Evolutionary conservation across 1,284 basidiomycete genomes (phyloP).

Genomic region (Trametes hirsuta): DNA sequence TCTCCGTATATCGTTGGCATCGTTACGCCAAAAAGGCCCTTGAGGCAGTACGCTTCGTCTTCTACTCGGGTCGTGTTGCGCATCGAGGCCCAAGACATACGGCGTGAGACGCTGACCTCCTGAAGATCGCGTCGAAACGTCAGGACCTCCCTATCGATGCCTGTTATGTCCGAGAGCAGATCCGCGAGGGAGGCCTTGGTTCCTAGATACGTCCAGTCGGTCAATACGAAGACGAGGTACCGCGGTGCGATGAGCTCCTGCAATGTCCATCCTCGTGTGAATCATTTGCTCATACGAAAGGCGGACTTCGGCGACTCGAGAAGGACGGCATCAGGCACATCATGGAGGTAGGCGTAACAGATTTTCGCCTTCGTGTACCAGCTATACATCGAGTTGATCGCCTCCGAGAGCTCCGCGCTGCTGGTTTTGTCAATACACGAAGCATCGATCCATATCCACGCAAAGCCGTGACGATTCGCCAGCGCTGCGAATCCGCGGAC

Average conservation of each 20-base stretch:
- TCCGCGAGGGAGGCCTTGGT: neutral
- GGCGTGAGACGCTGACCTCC: neutral
- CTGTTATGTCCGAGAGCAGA: constrained; percentile 1
- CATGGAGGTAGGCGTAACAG: constrained; percentile 5
- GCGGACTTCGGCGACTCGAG: neutral
- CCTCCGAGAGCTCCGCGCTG: constrained; percentile 9
- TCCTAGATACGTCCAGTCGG: neutral
- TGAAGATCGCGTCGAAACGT: neutral
- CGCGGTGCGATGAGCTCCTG: constrained; percentile 3
- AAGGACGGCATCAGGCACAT: neutral
- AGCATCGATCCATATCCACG: constrained; percentile 12
- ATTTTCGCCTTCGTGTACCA: constrained; percentile 5
- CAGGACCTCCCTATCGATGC: neutral
- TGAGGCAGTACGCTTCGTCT: constrained; percentile 10
- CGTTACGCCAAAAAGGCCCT: constrained; percentile 3
- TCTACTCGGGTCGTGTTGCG: neutral
- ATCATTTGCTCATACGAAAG: neutral
- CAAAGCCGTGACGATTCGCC: constrained; percentile 3
- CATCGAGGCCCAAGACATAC: constrained; percentile 6
- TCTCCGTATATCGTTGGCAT: constrained; percentile 13
- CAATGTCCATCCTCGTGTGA: neutral
- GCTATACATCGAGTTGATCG: constrained; percentile 8
- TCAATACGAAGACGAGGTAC: constrained; percentile 1
- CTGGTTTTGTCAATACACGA: constrained; percentile 2
- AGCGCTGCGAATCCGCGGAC: neutral